Percentiles rank a stretch among this genome's conserved stretches.
Evolutionary conservation across 768 basidiomycete species (phyloP).

Genomic region (Leucosporidium yakuticum): DNA sequence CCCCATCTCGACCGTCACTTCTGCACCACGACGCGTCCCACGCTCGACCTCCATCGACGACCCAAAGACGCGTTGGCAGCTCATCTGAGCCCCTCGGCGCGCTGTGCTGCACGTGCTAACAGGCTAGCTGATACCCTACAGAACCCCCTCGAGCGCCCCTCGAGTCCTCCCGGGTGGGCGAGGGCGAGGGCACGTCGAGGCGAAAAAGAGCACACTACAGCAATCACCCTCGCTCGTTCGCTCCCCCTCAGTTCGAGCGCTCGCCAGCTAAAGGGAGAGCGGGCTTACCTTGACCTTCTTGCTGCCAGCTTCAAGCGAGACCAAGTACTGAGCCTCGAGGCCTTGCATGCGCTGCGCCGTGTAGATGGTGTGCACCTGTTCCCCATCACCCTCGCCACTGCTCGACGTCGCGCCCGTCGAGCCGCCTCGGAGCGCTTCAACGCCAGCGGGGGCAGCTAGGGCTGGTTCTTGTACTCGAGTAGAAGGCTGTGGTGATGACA

Average conservation of each 20-base stretch:
- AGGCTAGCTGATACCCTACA: neutral
- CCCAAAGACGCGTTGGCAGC: neutral
- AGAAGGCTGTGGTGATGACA: no score
- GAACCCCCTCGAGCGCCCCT: neutral
- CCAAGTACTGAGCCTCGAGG: neutral
- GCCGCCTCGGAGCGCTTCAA: no score
- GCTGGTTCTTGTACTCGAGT: no score
- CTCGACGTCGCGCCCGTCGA: no score
- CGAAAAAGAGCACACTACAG: neutral
- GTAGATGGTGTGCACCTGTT: no score
- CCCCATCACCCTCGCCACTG: no score
- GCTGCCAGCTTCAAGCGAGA: slow-evolving; percentile 4
- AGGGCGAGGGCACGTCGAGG: no score
- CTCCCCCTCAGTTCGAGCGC: neutral
- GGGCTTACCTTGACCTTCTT: slow-evolving; percentile 15
- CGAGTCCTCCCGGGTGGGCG: no score
- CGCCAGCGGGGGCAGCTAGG: no score
- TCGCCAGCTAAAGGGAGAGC: neutral
- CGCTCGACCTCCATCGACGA: neutral
- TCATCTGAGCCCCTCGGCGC: no score
- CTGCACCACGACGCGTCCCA: neutral
- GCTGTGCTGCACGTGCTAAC: neutral
- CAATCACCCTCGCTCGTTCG: neutral
- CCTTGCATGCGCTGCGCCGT: neutral
- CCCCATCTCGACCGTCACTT: no score